Base-by-base conservation (phyloP, 768 basidiomycete species). In the Tricholoma flavovirens region DNA sequence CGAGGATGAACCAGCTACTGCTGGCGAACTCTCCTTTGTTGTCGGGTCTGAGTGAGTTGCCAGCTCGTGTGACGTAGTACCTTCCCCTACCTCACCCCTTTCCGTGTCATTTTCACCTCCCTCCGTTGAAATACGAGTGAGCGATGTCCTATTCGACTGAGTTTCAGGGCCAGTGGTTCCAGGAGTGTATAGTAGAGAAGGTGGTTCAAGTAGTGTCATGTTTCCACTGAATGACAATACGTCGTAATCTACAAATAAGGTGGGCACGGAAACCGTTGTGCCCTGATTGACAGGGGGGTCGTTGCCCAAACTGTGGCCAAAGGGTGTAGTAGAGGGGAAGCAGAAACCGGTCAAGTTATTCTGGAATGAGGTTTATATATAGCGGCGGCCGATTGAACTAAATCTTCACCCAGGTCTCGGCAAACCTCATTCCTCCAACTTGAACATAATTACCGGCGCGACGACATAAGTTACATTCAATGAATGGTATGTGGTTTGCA, bases 151-250 rank as follows among this genome's bases (percentile, higher is more conserved):
- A 21, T 60, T 58, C 50, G 65, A 66, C 30, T 48, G 38, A 9
- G 54, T 53, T 14, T 30, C 57, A 21, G 46, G 51, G 4, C 4
- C 14, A 33, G 56, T 9, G 24, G 45, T 55, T 21, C 33, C 53
- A 43, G 54, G 38, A 19, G 40, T 19, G 14, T 62, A 57, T 17
- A 58, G 50, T 22, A 50, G 55, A 54, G 57, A 29, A 29, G 63
- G 61, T 29, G 54, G 60, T 54, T 64, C 61, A 1, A 61, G 57
- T 26, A 61, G 56, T 54, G 62, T 54, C 60, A 63, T 63, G 32
- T 22, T 54, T 42, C 12, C 22, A 21, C 24, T 19, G 24, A n/a
- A 38, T 19, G 45, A 17, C 52, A 10, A 32, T 52, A 22, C 12
- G 26, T 54, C 45, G 14, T 24, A 46, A 7, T 8, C 15, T 5